A percentile compares a stretch with the other conserved stretches of the same genome.
Conservation (phyloP, 495 filamentous ascomycete genomes). For the Elasticomyces elasticus region DNA sequence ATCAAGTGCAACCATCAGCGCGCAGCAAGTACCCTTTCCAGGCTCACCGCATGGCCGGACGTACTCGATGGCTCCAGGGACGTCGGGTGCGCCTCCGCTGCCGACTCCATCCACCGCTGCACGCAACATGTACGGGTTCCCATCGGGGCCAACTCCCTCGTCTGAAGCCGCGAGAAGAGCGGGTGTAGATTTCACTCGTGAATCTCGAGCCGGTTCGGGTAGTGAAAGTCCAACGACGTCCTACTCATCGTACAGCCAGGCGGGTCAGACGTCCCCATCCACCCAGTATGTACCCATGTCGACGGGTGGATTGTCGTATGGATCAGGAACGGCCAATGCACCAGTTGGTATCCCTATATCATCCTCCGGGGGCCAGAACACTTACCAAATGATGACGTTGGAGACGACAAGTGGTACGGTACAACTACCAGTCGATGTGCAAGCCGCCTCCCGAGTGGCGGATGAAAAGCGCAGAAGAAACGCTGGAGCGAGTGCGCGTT, state of each 20-base stretch:
- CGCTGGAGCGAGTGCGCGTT: constrained; percentile 82
- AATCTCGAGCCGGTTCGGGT: constrained; percentile 9
- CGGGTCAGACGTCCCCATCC: constrained; percentile 16
- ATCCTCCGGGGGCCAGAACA: constrained; percentile 29
- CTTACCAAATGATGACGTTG: constrained; percentile 33
- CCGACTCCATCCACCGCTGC: constrained; percentile 23
- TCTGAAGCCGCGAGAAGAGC: constrained; percentile 9
- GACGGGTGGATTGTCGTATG: neutral
- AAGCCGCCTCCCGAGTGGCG: constrained; percentile 31
- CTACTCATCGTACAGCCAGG: constrained; percentile 24
- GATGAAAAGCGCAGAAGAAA: constrained; percentile 52
- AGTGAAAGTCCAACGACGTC: constrained; percentile 25
- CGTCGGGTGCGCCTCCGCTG: constrained; percentile 22
- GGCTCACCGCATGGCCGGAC: constrained; percentile 17
- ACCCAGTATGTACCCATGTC: constrained; percentile 5
- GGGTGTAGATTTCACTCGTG: neutral
- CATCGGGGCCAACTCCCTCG: constrained; percentile 12
- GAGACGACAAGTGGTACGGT: constrained; percentile 30
- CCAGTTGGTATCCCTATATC: constrained; percentile 29
- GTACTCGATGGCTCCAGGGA: constrained; percentile 24
- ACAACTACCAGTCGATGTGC: constrained; percentile 35
- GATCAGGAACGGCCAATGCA: constrained; percentile 8
- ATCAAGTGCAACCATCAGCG: constrained; percentile 28
- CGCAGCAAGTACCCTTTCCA: constrained; percentile 28
- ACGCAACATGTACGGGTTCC: constrained; percentile 19